A percentile compares a stretch with the other conserved stretches of the same genome.
These are phyloP conservation scores for Linum lewisii DNA, from an alignment of 345 rosid genomes.

Conservation along the genomic window DNA sequence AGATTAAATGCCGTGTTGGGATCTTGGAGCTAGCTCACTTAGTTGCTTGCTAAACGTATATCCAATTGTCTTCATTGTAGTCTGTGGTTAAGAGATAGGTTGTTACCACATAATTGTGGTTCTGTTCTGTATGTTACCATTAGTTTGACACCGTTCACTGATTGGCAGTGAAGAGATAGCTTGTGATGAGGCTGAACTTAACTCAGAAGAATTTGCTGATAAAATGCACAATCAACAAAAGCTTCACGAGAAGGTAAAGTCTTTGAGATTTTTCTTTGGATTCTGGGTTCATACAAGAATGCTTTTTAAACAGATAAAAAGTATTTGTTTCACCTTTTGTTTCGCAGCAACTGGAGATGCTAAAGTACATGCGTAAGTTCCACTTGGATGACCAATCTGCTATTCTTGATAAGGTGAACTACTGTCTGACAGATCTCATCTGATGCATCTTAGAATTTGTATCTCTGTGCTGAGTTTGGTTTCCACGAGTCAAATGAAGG, in stretches of 20 bases:
- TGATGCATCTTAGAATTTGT: neutral
- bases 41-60: neutral
- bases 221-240: slow-evolving; percentile 41
- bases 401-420: slow-evolving; percentile 53
- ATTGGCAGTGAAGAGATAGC: slow-evolving; percentile 54
- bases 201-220: slow-evolving; percentile 45
- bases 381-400: slow-evolving; percentile 62
- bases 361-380: slow-evolving; percentile 57
- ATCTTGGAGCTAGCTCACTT: neutral
- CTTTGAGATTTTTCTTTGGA: neutral
- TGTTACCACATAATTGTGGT: no score
- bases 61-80: neutral
- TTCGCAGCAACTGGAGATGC: slow-evolving; percentile 81
- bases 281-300: neutral
- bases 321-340: neutral
- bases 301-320: neutral
- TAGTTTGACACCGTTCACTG: neutral
- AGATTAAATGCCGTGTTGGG: neutral
- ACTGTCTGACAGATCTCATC: neutral
- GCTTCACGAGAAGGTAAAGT: slow-evolving; percentile 47
- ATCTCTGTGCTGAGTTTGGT: neutral
- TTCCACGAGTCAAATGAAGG: neutral
- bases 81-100: no score
- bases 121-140: neutral
- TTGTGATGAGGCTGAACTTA: slow-evolving; percentile 85